A percentile compares a stretch with the other conserved stretches of the same genome.
Conservation (phyloP, 2,329 filamentous ascomycete genomes). For the Tolypocladium ovalisporum region DNA sequence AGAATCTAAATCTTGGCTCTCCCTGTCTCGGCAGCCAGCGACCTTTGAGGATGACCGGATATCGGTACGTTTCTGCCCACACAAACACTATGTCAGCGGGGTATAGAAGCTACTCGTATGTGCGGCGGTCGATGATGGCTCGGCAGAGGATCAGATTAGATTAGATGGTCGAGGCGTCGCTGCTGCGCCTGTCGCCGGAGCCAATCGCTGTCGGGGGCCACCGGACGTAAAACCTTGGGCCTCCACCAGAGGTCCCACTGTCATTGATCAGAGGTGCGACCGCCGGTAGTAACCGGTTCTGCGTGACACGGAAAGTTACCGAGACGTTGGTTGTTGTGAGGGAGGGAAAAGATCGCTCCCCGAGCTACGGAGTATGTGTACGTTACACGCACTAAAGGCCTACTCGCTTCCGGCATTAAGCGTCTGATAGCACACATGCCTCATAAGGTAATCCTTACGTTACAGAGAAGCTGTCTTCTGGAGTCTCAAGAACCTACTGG, state of each 20-base stretch:
- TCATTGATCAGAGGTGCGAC: not conserved
- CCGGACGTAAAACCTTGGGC: not conserved
- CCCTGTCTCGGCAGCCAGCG: not conserved
- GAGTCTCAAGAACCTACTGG: not conserved
- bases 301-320: not conserved
- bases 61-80: not conserved
- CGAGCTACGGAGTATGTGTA: too few species aligned
- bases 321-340: not conserved
- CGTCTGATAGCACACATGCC: not conserved
- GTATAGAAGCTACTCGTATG: too few species aligned
- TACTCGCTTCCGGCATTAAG: not conserved
- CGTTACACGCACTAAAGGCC: not conserved
- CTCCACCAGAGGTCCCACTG: not conserved
- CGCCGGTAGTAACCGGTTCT: not conserved
- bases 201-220: not conserved
- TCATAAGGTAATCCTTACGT: not conserved
- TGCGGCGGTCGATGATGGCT: not conserved
- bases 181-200: not conserved
- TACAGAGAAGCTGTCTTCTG: not conserved
- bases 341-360: not conserved
- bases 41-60: too few species aligned
- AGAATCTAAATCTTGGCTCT: not conserved
- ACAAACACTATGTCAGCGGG: too few species aligned
- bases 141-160: not conserved
- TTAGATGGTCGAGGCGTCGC: not conserved